phyloP scores from a whole-genome alignment of 176 grass and related monocot genomes.

The Neostapfia colusana region DNA sequence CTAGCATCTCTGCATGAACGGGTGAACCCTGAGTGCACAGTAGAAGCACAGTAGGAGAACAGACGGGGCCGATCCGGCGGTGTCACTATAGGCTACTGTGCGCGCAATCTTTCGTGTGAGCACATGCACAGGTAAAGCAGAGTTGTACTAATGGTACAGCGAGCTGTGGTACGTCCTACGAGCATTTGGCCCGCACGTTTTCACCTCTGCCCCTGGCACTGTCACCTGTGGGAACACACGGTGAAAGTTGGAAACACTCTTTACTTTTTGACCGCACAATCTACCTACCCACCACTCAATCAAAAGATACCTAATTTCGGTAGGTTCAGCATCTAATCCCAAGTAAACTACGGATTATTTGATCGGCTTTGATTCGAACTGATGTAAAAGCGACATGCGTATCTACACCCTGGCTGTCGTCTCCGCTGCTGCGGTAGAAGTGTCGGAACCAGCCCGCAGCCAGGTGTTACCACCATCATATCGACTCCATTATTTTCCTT shows the following conservation, averaged over 20 bases:
- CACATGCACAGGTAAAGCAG: constrained; percentile 25
- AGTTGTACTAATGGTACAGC: not conserved
- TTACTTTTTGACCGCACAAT: too few species aligned
- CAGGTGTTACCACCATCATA: constrained; percentile 23
- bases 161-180: not conserved
- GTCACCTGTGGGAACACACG: not conserved
- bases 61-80: not conserved
- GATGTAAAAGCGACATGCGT: not conserved
- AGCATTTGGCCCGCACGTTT: constrained; percentile 32
- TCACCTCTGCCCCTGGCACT: not conserved
- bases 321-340: too few species aligned
- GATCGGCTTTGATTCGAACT: not conserved
- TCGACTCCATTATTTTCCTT: constrained; percentile 26
- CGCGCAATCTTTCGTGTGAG: constrained; percentile 31
- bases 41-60: constrained; percentile 6
- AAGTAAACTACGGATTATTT: too few species aligned
- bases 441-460: not conserved
- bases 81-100: not conserved
- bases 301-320: too few species aligned
- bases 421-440: constrained; percentile 11
- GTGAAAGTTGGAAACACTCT: not conserved
- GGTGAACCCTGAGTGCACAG: not conserved
- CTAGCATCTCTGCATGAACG: not conserved
- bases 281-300: too few species aligned
- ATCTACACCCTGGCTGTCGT: not conserved